Evolutionary conservation across 2,329 filamentous ascomycete genomes (phyloP).

Genomic region (Penicillium thymicola): DNA sequence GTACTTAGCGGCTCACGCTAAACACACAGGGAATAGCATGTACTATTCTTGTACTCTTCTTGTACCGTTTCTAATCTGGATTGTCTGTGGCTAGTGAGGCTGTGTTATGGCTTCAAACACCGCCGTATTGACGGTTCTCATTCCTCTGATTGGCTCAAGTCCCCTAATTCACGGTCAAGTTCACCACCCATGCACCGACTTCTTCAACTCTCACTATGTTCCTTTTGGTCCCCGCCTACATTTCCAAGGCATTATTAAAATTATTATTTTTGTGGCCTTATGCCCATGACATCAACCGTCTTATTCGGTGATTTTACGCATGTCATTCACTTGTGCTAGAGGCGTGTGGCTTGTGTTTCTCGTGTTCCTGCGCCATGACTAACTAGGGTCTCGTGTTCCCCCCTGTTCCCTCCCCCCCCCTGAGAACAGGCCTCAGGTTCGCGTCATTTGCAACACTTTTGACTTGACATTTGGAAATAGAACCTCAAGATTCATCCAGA

Average conservation of each 20-base stretch:
- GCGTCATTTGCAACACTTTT: conserved; percentile 7
- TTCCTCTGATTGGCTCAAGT: conserved; percentile 11
- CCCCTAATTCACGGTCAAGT: neutral
- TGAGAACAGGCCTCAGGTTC: conserved; percentile 4
- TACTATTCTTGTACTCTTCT: neutral
- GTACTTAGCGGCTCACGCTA: conserved; percentile 8
- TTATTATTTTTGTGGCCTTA: neutral
- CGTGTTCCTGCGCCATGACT: conserved; percentile 20
- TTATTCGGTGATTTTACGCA: neutral
- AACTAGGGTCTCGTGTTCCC: conserved; percentile 14
- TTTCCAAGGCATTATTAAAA: neutral
- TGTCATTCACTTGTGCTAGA: conserved; percentile 7
- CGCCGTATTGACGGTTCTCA: conserved; percentile 4
- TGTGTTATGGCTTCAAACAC: conserved; percentile 17
- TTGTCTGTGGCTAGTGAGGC: conserved; percentile 11
- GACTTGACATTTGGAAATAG: conserved; percentile 2
- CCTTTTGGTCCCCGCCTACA: neutral
- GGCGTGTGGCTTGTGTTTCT: conserved; percentile 20
- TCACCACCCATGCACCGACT: neutral
- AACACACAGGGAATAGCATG: neutral
- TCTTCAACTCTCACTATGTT: neutral
- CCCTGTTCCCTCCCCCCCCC: neutral
- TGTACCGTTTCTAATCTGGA: conserved; percentile 1
- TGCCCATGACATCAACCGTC: neutral
- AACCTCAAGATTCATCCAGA: conserved; percentile 6